Evolutionary conservation across 148 eudicot species (phyloP), one percentile per base, ranked within the genome.

Genomic region (Amaranthus palmeri): DNA sequence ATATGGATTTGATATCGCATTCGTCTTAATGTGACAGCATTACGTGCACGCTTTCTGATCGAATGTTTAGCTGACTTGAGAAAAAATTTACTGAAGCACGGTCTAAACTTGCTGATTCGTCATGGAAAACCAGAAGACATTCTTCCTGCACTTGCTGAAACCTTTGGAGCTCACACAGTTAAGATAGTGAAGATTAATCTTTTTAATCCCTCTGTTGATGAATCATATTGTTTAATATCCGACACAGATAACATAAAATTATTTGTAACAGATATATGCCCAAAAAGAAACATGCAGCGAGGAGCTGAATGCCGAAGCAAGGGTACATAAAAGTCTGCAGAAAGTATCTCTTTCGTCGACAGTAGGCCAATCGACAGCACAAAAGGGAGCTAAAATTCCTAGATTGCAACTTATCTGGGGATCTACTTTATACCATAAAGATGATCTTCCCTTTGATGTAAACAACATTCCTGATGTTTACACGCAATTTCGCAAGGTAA

Each of bases 201-300:
- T 41, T 17, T 40, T 58, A 51, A 4, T 17, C 12, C 11, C 25
- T 44, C 15, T 7, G 44, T 40, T 18, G 15, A 43, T 61, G 45
- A 50, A 15, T 52, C 3, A 1, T 48, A 11, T 42, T 49, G 12
- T 48, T 55, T 7, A 0, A 56, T 13, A 60, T 58, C 10, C 5
- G 13, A 10, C 40, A 17, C 14, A 48, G 49, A 51, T 55, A n/a
- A 62, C 65, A 54, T 47, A 10, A 4, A 57, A 71, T 64, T 50
- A 72, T 54, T 72, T 47, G 25, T 46, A 62, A 49, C 83, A 93
- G 98, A 91, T 93, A 70, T 91, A 79, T 73, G 95, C 98, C 44
- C 97, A 93, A 60, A 93, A 91, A 74, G 98, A 93, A 85, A 93
- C 95, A 45, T 93, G 98, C 82, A 88, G 97, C 45, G 98, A 93